A percentile compares a stretch with the other conserved stretches of the same genome.
Conservation (phyloP, 163 green algal genomes). For the Chlorella variabilis region DNA sequence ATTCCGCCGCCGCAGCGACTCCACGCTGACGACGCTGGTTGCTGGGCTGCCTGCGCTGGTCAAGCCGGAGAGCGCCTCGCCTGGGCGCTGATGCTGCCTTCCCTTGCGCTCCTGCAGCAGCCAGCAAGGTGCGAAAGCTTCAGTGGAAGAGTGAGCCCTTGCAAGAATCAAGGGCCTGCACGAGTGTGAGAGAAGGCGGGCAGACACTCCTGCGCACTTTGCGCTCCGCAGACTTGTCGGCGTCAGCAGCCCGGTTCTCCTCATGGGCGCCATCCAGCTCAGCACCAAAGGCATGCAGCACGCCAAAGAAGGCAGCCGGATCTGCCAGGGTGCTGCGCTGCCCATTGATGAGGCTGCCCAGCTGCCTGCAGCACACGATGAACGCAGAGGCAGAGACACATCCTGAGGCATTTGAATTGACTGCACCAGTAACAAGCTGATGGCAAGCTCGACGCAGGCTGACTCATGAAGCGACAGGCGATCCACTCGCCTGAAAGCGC, state of each 20-base stretch:
- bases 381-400: too few relatives aligned
- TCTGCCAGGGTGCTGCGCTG: constrained; percentile 50
- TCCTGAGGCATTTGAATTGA: too few relatives aligned
- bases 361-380: constrained; percentile 34
- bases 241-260: constrained; percentile 58
- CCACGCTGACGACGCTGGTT: background rate
- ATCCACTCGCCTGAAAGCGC: constrained; percentile 19
- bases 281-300: constrained; percentile 52
- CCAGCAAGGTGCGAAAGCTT: background rate
- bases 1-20: background rate
- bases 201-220: too few relatives aligned
- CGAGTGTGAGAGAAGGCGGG: too few relatives aligned
- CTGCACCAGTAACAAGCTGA: too few relatives aligned
- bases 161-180: too few relatives aligned
- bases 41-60: background rate
- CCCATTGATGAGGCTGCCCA: constrained; percentile 58
- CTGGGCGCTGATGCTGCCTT: background rate
- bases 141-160: too few relatives aligned
- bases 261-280: constrained; percentile 56
- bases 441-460: too few relatives aligned
- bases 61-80: background rate
- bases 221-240: too few relatives aligned
- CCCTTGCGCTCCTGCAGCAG: constrained; percentile 1
- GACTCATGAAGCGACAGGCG: too few relatives aligned
- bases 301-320: constrained; percentile 54